Percentiles rank a stretch among this genome's conserved stretches.
Conservation (phyloP, 208 protist genomes). For the Wallacemonas sp. region DNA sequence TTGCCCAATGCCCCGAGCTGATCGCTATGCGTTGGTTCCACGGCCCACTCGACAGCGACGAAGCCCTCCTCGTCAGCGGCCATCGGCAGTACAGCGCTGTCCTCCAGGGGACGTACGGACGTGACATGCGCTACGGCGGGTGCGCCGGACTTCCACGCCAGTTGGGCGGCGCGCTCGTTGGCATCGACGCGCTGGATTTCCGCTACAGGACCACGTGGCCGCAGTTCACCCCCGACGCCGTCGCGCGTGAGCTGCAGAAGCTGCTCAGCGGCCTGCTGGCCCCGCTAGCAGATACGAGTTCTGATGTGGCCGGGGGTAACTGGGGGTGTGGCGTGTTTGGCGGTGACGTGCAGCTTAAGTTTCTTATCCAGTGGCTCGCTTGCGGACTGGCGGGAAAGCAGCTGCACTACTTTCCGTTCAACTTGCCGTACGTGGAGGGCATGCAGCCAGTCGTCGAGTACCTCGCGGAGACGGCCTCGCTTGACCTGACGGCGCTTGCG, state of each 20-base stretch:
- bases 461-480: neutral
- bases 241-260: slow-evolving; percentile 29
- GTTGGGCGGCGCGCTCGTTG: slow-evolving; percentile 26
- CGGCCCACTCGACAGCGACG: slow-evolving; percentile 33
- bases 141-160: neutral
- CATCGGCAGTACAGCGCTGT: slow-evolving; percentile 30
- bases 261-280: slow-evolving; percentile 22
- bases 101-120: slow-evolving; percentile 42
- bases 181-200: slow-evolving; percentile 38
- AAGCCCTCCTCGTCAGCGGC: slow-evolving; percentile 44
- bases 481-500: neutral
- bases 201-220: slow-evolving; percentile 16
- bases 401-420: slow-evolving; percentile 52
- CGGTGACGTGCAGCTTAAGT: slow-evolving; percentile 67
- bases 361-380: slow-evolving; percentile 61
- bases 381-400: slow-evolving; percentile 28
- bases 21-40: slow-evolving; percentile 47
- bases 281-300: neutral
- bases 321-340: slow-evolving; percentile 88
- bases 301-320: slow-evolving; percentile 47
- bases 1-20: slow-evolving; percentile 57
- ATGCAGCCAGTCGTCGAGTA: slow-evolving; percentile 11
- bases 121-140: slow-evolving; percentile 31
- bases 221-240: slow-evolving; percentile 19
- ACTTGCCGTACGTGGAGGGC: slow-evolving; percentile 8